Percentiles rank a stretch among this genome's conserved stretches.
Conservation (phyloP, 495 filamentous ascomycete species). For the Lasiosphaeria hispida region DNA sequence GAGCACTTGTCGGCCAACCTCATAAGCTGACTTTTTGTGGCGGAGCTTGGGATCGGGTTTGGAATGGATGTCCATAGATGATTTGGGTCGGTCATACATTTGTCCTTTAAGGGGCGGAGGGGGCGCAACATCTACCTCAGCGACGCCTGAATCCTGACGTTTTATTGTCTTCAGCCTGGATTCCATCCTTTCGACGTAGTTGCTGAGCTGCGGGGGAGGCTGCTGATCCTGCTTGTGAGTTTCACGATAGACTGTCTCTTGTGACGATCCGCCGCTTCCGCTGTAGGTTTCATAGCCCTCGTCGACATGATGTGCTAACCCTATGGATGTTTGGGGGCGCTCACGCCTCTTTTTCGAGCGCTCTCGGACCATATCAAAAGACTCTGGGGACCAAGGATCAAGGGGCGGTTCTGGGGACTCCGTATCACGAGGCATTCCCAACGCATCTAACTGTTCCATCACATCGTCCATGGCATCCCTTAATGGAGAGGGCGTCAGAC, state of each 20-base stretch:
- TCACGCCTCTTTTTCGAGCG: conserved; percentile 37
- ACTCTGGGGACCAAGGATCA: conserved; percentile 90
- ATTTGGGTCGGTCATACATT: conserved; percentile 48
- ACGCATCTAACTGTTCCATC: conserved; percentile 90
- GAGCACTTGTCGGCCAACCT: conserved; percentile 67
- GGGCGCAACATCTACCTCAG: conserved; percentile 51
- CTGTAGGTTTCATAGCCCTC: conserved; percentile 54
- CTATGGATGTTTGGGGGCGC: conserved; percentile 71
- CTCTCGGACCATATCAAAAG: conserved; percentile 64
- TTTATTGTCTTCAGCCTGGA: conserved; percentile 71
- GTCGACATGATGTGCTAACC: conserved; percentile 55
- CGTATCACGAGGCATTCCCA: conserved; percentile 62
- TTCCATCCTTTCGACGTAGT: conserved; percentile 89
- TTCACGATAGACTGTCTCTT: conserved; percentile 32
- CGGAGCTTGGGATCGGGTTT: conserved; percentile 37
- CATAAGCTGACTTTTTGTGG: conserved; percentile 78
- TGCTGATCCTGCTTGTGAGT: conserved; percentile 51
- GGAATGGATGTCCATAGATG: conserved; percentile 42
- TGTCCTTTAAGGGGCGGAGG: conserved; percentile 63
- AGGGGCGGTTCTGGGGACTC: conserved; percentile 54
- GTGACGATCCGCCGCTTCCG: conserved; percentile 46
- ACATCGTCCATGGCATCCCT: conserved; percentile 97
- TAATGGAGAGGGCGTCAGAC: conserved; percentile 85
- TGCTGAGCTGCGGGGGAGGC: conserved; percentile 65
- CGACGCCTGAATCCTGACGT: conserved; percentile 49